Conservation (phyloP, 73 alveolate genomes). For the Symbiodinium pilosum region DNA sequence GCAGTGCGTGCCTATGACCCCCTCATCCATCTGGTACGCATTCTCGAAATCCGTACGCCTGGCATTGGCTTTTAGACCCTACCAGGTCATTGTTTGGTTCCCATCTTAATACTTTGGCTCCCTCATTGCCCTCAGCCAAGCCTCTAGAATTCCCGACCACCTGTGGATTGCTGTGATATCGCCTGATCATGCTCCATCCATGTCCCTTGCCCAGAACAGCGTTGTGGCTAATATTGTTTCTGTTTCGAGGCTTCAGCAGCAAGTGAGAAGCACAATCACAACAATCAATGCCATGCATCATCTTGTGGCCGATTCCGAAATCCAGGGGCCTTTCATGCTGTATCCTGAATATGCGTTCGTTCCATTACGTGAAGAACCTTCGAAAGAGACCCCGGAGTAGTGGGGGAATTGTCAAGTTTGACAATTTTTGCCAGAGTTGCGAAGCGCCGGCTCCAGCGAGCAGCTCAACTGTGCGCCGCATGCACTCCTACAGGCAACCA, state of each 20-base stretch:
- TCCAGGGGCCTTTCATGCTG: not conserved
- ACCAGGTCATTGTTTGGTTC: too few relatives aligned
- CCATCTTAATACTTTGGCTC: too few relatives aligned
- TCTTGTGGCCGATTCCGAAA: not conserved
- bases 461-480: slow-evolving; percentile 33
- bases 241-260: too few relatives aligned
- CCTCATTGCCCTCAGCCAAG: too few relatives aligned
- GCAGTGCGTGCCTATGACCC: not conserved
- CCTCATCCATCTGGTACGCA: slow-evolving; percentile 62
- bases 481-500: slow-evolving; percentile 85
- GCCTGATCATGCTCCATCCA: too few relatives aligned
- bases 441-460: slow-evolving; percentile 67
- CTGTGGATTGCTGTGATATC: too few relatives aligned
- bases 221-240: too few relatives aligned
- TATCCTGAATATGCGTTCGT: not conserved
- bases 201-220: too few relatives aligned
- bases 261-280: too few relatives aligned
- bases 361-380: not conserved
- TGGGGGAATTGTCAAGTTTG: not conserved
- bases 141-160: too few relatives aligned
- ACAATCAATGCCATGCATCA: not conserved
- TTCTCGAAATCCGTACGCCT: slow-evolving; percentile 63
- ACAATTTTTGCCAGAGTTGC: not conserved
- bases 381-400: not conserved
- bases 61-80: not conserved